Evolutionary conservation across 2,329 filamentous ascomycete genomes (phyloP), one percentile per base, ranked within the genome.

Genomic region (Aureobasidium lini): DNA sequence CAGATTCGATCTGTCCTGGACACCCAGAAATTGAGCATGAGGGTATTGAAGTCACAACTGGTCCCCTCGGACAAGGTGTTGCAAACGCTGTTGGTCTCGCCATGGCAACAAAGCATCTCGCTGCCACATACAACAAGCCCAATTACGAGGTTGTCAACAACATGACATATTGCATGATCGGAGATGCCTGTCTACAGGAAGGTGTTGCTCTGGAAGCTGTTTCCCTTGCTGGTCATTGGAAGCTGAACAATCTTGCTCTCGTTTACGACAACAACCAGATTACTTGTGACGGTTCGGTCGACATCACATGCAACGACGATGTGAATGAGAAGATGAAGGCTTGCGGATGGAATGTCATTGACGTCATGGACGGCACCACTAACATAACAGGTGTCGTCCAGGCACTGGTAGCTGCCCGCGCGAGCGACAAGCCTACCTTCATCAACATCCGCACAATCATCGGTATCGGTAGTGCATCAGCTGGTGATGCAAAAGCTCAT

Each of bases 201-300:
- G 82, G 82, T 42, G 79, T 84, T 1, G 77, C 75, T 0, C 72
- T 83, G n/a, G 82, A 84, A 66, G 76, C 82, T 0, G 77, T 84
- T 54, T 77, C 78, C n/a, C 73, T 83, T 11, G 81, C 81, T 4
- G 81, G 80, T 1, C 79, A 83, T 67, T 77, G 75, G 71, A 75
- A 71, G 63, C 72, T 84, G 18, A 77, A 81, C 70, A 84, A 84
- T 65, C 71, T 84, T 3, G 77, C 76, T 15, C 70, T 84, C 31
- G 78, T 83, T 56, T 84, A 83, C 63, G 82, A 84, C 64, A 82
- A 84, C 69, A 84, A 84, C 66, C 78, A 82, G 64, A 73, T 84
- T 48, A 83, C 81, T 7, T 84, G 81, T 64, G 81, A 84, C 61
- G 81, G 81, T 0, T 76, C 75, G 2, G 76, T 83, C 10, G 80